Base-by-base conservation (phyloP, 75 land plant genomes). In the Pinus tabuliformis region DNA sequence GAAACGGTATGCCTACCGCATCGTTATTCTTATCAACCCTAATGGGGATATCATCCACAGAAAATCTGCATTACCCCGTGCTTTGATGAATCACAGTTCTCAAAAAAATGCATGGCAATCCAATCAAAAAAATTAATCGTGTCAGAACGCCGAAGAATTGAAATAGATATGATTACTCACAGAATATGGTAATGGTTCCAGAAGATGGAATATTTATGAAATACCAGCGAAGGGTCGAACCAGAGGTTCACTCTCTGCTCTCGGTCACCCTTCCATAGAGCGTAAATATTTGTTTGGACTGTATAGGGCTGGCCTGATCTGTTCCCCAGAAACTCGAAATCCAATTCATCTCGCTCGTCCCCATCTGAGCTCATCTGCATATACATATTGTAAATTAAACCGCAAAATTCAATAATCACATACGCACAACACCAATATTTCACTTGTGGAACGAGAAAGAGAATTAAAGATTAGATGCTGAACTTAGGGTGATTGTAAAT, bases 201-300 rank as follows among this genome's bases (percentile, higher is more conserved):
- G 3, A 93, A 79, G 17, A 95, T 80, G 57, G 88, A 91, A 65
- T 95, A 95, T 66, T 89, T 76, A 72, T 95, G 98, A 57, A 85
- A 95, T 42, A 84, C 88, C 7, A 81, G 79, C 4, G 96, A 88
- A 24, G 98, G 98, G 58, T 95, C 96, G 62, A 93, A 95, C 98
- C 96, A 93, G 64, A 95, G 93, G 66, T 93, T 89, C 64, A 87
- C 85, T 68, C 80, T 78, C 87, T 93, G 80, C 81, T 95, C 98
- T 59, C 98, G 73, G 3, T 96, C 96, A 3, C 84, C 84, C n/a
- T 28, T 24, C 1, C 82, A 82, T 4, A 74, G 81, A 5, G 83
- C 84, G 30, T 63, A 82, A 0, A 5, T 5, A 39, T 39, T 39
- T 39, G 5, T 39, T 39, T 39, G 42, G 42, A 82, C 62, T 14